phyloP scores from a whole-genome alignment of 208 protist genomes.

The Acanthamoeba healyi region DNA sequence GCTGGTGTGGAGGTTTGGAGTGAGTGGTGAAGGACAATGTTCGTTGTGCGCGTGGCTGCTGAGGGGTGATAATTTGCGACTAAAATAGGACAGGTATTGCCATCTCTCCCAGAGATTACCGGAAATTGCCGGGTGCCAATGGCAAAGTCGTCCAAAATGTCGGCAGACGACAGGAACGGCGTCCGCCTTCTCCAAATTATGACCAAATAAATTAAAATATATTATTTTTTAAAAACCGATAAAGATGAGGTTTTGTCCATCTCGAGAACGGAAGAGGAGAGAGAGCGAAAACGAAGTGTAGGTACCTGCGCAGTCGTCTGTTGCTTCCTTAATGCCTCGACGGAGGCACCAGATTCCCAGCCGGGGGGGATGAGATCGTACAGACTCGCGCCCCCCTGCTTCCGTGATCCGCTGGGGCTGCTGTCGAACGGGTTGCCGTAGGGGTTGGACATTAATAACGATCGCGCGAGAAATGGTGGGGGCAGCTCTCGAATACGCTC shows the following conservation, averaged over 20 bases:
- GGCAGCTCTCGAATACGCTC: too few relatives aligned
- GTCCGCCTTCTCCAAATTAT: not conserved
- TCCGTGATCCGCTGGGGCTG: not conserved
- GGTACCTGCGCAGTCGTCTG: not conserved
- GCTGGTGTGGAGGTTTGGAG: not conserved
- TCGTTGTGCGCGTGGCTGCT: not conserved
- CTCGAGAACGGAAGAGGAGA: too few relatives aligned
- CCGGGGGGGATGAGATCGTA: conserved; percentile 53
- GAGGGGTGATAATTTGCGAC: not conserved
- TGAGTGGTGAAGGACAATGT: not conserved
- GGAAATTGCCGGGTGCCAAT: too few relatives aligned
- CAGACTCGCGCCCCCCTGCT: not conserved
- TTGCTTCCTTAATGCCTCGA: conserved; percentile 25
- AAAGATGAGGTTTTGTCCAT: not conserved
- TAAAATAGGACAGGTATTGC: not conserved
- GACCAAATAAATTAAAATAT: not conserved
- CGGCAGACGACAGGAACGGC: not conserved
- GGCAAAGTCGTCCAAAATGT: not conserved
- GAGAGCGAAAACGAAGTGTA: too few relatives aligned
- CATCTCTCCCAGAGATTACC: too few relatives aligned
- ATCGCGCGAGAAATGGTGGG: too few relatives aligned
- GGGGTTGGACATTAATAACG: not conserved
- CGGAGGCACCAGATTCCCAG: conserved; percentile 67
- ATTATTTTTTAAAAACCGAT: not conserved
- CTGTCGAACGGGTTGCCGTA: conserved; percentile 33